A percentile compares a stretch with the other conserved stretches of the same genome.
These are phyloP conservation scores for Zymoseptoria crescenta DNA, from an alignment of 2,329 filamentous ascomycete genomes.

Conservation along the genomic window DNA sequence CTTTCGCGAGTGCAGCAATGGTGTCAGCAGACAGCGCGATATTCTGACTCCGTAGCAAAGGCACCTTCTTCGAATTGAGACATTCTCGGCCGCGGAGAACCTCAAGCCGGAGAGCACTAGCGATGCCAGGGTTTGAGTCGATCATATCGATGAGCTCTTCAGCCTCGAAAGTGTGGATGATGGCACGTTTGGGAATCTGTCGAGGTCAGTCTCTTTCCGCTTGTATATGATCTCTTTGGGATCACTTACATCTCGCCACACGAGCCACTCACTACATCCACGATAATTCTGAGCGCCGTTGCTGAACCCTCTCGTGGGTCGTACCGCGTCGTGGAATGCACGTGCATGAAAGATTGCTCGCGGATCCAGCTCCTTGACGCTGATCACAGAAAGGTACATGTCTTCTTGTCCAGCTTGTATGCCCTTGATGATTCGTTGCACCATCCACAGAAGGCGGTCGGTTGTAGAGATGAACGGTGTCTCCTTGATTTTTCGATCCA, in stretches of 20 bases:
- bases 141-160: neutral
- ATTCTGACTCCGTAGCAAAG: neutral
- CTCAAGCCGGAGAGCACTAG: neutral
- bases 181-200: constrained; percentile 7
- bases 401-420: neutral
- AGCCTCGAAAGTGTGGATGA: constrained; percentile 2
- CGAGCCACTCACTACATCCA: constrained; percentile 2
- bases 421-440: constrained; percentile 3
- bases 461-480: constrained; percentile 6
- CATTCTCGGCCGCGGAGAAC: neutral
- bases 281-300: constrained; percentile 5
- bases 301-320: neutral
- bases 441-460: constrained; percentile 2
- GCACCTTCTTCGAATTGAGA: neutral
- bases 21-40: neutral
- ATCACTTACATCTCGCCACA: constrained; percentile 2
- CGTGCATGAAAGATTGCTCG: constrained; percentile 1
- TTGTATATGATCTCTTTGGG: neutral
- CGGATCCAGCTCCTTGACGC: constrained; percentile 1
- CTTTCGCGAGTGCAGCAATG: neutral
- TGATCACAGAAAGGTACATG: constrained; percentile 2
- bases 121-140: neutral
- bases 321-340: constrained; percentile 1
- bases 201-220: neutral
- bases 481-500: neutral